Base-by-base conservation (phyloP, 805 yeast genomes). In the Yarrowia phangngaensis region DNA sequence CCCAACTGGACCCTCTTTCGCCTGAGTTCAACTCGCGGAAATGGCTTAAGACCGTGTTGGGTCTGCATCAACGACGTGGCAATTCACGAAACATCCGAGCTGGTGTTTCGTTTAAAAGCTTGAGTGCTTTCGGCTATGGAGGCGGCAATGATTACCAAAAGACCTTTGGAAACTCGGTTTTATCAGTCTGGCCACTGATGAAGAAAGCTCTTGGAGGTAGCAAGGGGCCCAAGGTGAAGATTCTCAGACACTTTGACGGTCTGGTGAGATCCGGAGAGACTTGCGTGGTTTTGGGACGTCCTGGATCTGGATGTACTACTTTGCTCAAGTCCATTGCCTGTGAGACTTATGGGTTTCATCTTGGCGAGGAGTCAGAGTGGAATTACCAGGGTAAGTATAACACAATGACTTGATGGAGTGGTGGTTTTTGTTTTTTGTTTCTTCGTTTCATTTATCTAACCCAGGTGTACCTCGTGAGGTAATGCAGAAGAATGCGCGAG, bases 281-380 rank as follows among this genome's bases (percentile, higher is more conserved):
- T 33, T 73, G 82, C 6, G 82, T 82, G 38, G 87, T 81, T 11
- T 65, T 81, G 50, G 88, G 88, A 46, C 73, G 84, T 64, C 87
- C 87, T 1, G 87, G 87, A 58, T 77, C 86, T n/a, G 87, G 88
- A 55, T 81, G 87, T 60, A 74, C 85, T 3, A 80, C 87, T 0
- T 66, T 80, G 41, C 66, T 81, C 57, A 80, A 80, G 26, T 30
- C 47, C n/a, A 32, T 46, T 1, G 52, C 52, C 1, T 46, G 46
- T 13, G 75, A 78, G 48, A 76, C 83, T 7, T 74, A 76, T 59
- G 85, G 85, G 53, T 78, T 76, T 60, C 60, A 72, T 22, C 56
- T 80, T 22, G 76, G 69, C 26, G 51, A 62, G 30, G 71, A 70
- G 26, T 70, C 83, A 1, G 69, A 70, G 17, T 63, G 82, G 53